A percentile compares a stretch with the other conserved stretches of the same genome.
These are phyloP conservation scores for Dacryopinax primogenitus DNA, from an alignment of 768 basidiomycete genomes.

Conservation along the genomic window DNA sequence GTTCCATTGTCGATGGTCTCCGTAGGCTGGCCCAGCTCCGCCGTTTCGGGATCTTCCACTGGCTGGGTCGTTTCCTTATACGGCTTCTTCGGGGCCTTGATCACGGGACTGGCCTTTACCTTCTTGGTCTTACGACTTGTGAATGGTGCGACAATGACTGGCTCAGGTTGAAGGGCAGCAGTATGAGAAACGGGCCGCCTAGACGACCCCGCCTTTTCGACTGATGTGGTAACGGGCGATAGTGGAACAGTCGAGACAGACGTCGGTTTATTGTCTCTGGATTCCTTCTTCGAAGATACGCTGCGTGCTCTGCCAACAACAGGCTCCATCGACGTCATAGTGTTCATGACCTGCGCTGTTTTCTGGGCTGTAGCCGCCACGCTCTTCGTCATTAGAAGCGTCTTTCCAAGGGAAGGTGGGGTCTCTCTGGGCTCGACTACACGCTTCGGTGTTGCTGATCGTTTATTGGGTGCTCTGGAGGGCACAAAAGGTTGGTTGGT, in stretches of 20 bases:
- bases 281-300: conserved; percentile 27
- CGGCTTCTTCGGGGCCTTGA: neutral
- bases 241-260: too few species aligned
- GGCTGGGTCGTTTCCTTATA: conserved; percentile 5
- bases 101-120: conserved; percentile 15
- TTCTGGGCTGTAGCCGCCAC: conserved; percentile 42
- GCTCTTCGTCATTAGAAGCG: conserved; percentile 41
- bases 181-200: too few species aligned
- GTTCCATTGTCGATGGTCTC: neutral
- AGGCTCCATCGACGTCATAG: too few species aligned
- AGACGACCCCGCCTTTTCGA: too few species aligned
- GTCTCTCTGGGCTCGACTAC: conserved; percentile 43
- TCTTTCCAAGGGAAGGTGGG: conserved; percentile 30
- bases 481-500: conserved; percentile 25
- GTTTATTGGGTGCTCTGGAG: conserved; percentile 22
- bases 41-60: neutral
- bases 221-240: too few species aligned
- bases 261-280: neutral
- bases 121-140: conserved; percentile 19
- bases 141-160: conserved; percentile 13
- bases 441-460: conserved; percentile 19
- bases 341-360: conserved; percentile 14
- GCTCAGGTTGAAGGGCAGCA: too few species aligned
- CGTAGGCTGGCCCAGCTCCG: neutral
- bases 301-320: too few species aligned